A percentile compares a stretch with the other conserved stretches of the same genome.
Conservation (phyloP, 257 asterid genomes). For the Nyctanthes arbortristis region DNA sequence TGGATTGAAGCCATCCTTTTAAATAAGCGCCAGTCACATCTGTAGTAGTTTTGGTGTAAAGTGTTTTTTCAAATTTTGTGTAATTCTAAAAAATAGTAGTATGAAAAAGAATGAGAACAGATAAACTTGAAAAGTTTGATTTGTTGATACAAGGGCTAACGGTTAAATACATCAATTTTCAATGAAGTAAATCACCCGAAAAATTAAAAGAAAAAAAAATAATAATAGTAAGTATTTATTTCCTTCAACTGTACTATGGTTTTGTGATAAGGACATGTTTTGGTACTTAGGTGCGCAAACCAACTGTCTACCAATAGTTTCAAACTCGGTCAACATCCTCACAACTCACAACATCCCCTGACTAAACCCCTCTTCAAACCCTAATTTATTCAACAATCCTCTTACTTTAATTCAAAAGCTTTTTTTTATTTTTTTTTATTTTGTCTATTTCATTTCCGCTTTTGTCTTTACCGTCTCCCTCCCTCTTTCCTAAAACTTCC, state of each 20-base stretch:
- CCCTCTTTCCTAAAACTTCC: constrained; percentile 43
- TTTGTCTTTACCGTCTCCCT: constrained; percentile 69
- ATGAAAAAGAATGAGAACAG: no score
- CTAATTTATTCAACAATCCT: constrained; percentile 13
- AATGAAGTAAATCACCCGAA: no score
- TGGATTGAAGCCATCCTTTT: no score
- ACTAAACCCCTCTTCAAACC: constrained; percentile 26
- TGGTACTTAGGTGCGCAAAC: constrained; percentile 50
- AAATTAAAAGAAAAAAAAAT: no score
- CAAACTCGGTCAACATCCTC: constrained; percentile 38
- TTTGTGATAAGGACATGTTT: constrained; percentile 41
- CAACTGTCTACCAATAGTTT: constrained; percentile 46
- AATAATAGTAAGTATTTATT: neutral
- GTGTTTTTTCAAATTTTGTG: no score
- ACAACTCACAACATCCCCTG: constrained; percentile 16
- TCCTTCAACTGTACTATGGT: neutral
- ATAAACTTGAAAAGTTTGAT: no score
- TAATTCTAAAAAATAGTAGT: no score
- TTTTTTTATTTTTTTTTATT: constrained; percentile 43
- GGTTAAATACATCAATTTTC: no score
- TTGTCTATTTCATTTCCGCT: constrained; percentile 61
- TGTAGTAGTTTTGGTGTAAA: no score
- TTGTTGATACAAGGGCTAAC: no score
- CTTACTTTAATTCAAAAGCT: constrained; percentile 60
- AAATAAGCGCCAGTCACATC: no score